Evolutionary conservation across 371 early-diverging fungal species (phyloP), one percentile per base, ranked within the genome.

Genomic region (Mortierella sp.): DNA sequence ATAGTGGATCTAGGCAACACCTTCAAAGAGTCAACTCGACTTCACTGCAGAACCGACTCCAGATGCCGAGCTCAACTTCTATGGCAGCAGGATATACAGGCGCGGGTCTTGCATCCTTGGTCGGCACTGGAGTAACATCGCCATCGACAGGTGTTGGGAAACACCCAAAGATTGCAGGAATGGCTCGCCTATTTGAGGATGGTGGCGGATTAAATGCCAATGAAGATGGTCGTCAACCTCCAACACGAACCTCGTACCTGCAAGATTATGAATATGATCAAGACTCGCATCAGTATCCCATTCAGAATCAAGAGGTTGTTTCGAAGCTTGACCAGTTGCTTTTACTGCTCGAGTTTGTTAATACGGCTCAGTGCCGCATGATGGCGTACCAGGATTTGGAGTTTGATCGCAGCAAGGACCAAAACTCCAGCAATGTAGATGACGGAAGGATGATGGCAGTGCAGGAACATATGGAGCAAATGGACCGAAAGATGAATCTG

Each of bases 351-450:
- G 80, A 79, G 61, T 79, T 79, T 56, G 74, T 79, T 40, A 79
- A 79, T 60, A 79, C 80, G 0, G 74, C 80, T 3, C 80, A 79
- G 58, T 74, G 74, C 56, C 70, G 74, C 17, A 73, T 79, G 67
- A 79, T 79, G 80, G 80, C 80, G 0, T 79, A 79, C 34, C 80
- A 79, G 45, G 80, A 79, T n/a, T 35, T 74, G 28, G 70, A 79
- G 59, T 72, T 64, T 42, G 80, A 79, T 37, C 62, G 70, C 17
- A 42, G 22, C 2, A 22, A 22, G 28, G 53, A 34, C 15, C 15
- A 34, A 5, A 66, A 63, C 17, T 5, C 9, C 0, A 37, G 61
- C 43, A 76, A 71, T 60, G 58, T 79, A 10, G 74, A 79, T 49
- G 80, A 79, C 51, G 70, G 56, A 8, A 45, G 80, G 49, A 79